Conservation (phyloP, 2,329 filamentous ascomycete species). For the Eutypella sp. region DNA sequence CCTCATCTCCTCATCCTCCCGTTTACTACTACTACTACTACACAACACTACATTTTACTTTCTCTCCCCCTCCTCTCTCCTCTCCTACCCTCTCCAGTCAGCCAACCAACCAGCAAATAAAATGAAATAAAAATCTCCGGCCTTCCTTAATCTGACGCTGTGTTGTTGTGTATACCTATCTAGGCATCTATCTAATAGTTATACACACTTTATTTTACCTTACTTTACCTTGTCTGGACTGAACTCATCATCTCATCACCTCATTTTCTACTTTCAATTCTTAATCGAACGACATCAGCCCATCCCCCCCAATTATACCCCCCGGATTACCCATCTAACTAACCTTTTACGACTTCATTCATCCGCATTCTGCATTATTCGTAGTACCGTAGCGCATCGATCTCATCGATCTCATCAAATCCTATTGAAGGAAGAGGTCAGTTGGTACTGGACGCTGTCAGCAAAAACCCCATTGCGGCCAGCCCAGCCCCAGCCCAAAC, state of each 20-base stretch:
- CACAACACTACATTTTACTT: background rate
- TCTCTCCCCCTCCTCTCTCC: background rate
- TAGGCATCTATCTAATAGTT: background rate
- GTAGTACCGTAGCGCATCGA: no score
- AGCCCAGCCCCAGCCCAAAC: background rate
- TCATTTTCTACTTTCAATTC: background rate
- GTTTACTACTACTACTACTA: background rate
- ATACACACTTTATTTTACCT: no score
- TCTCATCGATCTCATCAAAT: no score
- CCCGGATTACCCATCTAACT: background rate
- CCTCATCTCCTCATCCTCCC: no score
- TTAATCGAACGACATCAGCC: background rate
- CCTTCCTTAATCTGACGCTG: background rate
- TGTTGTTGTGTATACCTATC: background rate
- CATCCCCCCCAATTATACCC: background rate
- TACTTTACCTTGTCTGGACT: background rate
- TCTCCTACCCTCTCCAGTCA: no score
- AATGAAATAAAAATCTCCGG: background rate
- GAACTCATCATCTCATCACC: background rate
- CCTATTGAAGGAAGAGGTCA: background rate
- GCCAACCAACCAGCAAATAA: background rate
- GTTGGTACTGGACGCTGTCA: background rate
- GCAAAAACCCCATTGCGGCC: background rate
- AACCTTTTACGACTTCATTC: background rate
- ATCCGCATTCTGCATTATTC: background rate